These are phyloP conservation scores for Bipolaris bicolor DNA, from an alignment of 2,329 filamentous ascomycete species.

Conservation along the genomic window DNA sequence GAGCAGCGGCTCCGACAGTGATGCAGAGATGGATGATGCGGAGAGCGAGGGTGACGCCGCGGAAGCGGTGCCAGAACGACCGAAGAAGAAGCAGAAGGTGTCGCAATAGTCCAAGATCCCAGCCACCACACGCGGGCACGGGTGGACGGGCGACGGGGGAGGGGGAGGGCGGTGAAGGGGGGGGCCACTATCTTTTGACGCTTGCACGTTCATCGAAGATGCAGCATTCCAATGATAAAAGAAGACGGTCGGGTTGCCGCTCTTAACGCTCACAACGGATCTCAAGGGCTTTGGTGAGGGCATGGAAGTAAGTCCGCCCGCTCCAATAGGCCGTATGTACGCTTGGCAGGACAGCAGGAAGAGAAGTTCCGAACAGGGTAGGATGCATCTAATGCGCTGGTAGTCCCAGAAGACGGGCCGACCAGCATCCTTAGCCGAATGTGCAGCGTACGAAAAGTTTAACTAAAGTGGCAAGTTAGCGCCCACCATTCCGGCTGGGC, in stretches of 20 bases:
- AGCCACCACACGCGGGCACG: slow-evolving; percentile 7
- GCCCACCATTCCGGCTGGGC: slow-evolving; percentile 27
- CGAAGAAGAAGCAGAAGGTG: slow-evolving; percentile 70
- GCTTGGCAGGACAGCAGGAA: slow-evolving; percentile 24
- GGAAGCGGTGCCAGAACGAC: slow-evolving; percentile 61
- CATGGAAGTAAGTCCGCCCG: slow-evolving; percentile 29
- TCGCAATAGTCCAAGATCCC: slow-evolving; percentile 33
- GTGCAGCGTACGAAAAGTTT: slow-evolving; percentile 26
- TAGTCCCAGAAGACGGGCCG: slow-evolving; percentile 31
- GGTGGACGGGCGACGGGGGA: slow-evolving; percentile 13
- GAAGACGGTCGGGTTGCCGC: slow-evolving; percentile 23
- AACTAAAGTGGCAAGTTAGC: slow-evolving; percentile 39
- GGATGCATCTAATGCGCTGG: slow-evolving; percentile 20
- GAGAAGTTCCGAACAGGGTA: slow-evolving; percentile 26
- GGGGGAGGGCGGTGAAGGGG: slow-evolving; percentile 28
- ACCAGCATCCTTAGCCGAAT: slow-evolving; percentile 24
- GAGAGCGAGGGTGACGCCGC: slow-evolving; percentile 54
- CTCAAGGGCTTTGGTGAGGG: slow-evolving; percentile 5
- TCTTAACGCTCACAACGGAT: slow-evolving; percentile 15
- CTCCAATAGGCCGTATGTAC: slow-evolving; percentile 23
- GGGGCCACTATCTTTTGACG: slow-evolving; percentile 24
- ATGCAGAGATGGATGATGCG: slow-evolving; percentile 68
- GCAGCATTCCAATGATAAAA: slow-evolving; percentile 26
- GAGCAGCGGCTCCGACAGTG: slow-evolving; percentile 75
- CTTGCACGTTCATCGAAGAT: slow-evolving; percentile 28